phyloP scores from a whole-genome alignment of 73 alveolate species.

The Halteria grandinella region DNA sequence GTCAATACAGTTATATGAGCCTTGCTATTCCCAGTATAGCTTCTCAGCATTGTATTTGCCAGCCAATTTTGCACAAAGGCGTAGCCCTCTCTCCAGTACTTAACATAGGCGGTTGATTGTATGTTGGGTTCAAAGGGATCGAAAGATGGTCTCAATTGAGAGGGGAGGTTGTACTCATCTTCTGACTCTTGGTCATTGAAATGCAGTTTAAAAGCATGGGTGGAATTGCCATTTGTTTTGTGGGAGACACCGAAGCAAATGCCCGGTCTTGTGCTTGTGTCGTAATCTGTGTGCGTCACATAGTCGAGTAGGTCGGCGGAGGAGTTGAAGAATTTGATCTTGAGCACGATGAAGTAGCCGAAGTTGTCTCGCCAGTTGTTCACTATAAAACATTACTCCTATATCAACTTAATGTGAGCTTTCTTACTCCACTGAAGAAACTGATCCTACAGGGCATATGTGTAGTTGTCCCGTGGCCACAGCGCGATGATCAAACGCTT shows the following conservation, averaged over 20 bases:
- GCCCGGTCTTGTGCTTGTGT: slow-evolving; percentile 29
- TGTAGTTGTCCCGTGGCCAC: neutral
- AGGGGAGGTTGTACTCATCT: slow-evolving; percentile 36
- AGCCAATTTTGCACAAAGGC: slow-evolving; percentile 35
- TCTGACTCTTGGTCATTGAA: slow-evolving; percentile 29
- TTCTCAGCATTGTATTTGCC: slow-evolving; percentile 38
- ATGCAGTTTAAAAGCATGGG: slow-evolving; percentile 25
- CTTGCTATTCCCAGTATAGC: neutral
- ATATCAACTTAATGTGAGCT: too few relatives aligned
- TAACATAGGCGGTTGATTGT: neutral
- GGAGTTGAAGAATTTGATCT: slow-evolving; percentile 3
- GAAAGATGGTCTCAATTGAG: slow-evolving; percentile 27
- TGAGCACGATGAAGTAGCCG: neutral
- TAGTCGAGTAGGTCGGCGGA: neutral
- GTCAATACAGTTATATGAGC: neutral
- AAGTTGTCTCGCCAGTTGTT: neutral
- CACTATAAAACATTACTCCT: too few relatives aligned
- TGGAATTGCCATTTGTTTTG: neutral
- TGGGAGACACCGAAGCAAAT: slow-evolving; percentile 61
- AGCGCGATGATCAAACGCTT: slow-evolving; percentile 19
- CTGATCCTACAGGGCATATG: neutral
- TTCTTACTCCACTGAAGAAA: slow-evolving; percentile 9
- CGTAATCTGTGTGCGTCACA: slow-evolving; percentile 28
- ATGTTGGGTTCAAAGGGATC: slow-evolving; percentile 39
- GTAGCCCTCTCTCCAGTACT: slow-evolving; percentile 30